These are phyloP conservation scores for Sarocladium oryzae DNA, from an alignment of 2,329 filamentous ascomycete genomes.

Conservation along the genomic window DNA sequence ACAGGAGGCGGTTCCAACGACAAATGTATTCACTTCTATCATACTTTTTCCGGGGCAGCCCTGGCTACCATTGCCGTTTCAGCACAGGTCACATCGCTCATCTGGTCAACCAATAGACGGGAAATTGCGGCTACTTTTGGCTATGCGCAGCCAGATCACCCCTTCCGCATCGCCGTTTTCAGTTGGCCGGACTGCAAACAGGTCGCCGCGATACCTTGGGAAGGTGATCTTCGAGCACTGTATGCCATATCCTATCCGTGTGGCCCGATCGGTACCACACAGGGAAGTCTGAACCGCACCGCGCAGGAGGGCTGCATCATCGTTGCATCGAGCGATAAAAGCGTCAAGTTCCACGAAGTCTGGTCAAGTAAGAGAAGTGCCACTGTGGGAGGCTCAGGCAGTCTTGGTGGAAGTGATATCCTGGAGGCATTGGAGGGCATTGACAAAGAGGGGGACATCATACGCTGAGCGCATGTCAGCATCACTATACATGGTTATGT, in stretches of 20 bases:
- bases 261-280: slow-evolving; percentile 25
- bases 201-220: slow-evolving; percentile 80
- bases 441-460: slow-evolving; percentile 65
- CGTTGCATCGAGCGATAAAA: slow-evolving; percentile 85
- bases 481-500: background rate
- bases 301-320: slow-evolving; percentile 61
- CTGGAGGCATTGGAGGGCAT: slow-evolving; percentile 76
- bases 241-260: slow-evolving; percentile 82
- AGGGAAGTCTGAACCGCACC: slow-evolving; percentile 17
- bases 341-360: slow-evolving; percentile 91
- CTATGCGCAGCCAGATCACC: slow-evolving; percentile 84
- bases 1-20: slow-evolving; percentile 93
- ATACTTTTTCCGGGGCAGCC: slow-evolving; percentile 73
- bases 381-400: slow-evolving; percentile 45
- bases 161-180: slow-evolving; percentile 85
- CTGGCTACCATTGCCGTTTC: slow-evolving; percentile 88
- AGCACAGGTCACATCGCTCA: slow-evolving; percentile 86
- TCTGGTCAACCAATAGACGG: slow-evolving; percentile 79
- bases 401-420: slow-evolving; percentile 78
- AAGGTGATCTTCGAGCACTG: slow-evolving; percentile 69
- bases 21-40: slow-evolving; percentile 93
- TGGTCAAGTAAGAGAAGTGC: slow-evolving; percentile 63
- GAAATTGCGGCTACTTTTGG: slow-evolving; percentile 94
- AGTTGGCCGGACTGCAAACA: slow-evolving; percentile 89
- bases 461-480: slow-evolving; percentile 52